Conservation (phyloP, 208 protist genomes). For the Leishmania major region DNA sequence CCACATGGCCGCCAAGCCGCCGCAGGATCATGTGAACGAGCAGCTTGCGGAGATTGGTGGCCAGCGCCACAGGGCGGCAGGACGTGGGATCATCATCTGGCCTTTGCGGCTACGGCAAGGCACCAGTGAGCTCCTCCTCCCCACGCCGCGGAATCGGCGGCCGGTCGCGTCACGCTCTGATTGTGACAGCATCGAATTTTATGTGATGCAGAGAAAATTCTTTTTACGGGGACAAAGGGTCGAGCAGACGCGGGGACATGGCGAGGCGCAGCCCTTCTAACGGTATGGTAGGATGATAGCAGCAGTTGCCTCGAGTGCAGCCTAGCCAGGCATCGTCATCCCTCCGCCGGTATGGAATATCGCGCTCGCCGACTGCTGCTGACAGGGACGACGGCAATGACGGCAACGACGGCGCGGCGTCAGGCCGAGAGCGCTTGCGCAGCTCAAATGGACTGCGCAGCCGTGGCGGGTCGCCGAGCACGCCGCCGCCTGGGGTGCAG, state of each 20-base stretch:
- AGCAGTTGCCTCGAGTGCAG: background rate
- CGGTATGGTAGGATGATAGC: conserved; percentile 21
- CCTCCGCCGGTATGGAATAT: background rate
- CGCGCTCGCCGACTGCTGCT: background rate
- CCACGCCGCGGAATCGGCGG: background rate
- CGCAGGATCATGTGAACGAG: background rate
- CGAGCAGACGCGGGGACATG: conserved; percentile 5
- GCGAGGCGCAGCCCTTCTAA: conserved; percentile 14
- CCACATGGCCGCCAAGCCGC: background rate
- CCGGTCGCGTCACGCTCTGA: background rate
- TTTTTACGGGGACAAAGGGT: background rate
- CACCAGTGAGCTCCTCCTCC: background rate
- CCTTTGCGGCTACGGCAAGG: no score
- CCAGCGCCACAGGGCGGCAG: background rate
- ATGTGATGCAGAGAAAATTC: background rate
- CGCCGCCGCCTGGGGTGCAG: conserved; percentile 1
- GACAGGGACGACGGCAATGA: background rate
- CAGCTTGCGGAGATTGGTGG: background rate
- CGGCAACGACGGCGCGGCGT: background rate
- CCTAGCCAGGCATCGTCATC: background rate
- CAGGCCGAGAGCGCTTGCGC: conserved; percentile 1
- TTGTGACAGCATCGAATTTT: background rate
- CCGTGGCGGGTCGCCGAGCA: conserved; percentile 10
- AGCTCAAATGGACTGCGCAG: conserved; percentile 16
- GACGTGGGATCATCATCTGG: background rate